Percentiles rank a stretch among this genome's conserved stretches.
Evolutionary conservation across 192 early-diverging fungal genomes (phyloP).

Genomic region (Pecoramyces ruminantium): DNA sequence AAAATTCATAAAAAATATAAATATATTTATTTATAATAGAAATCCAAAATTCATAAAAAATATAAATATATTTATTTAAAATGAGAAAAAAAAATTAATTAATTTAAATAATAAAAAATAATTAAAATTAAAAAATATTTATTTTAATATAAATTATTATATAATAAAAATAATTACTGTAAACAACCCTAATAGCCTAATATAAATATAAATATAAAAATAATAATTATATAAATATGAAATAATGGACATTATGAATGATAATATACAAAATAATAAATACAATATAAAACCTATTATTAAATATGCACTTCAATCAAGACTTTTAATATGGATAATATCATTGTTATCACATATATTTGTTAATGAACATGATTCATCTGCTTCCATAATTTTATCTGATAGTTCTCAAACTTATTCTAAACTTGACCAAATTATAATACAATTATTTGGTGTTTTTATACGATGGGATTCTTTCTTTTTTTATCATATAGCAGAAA

Average conservation of each 20-base stretch:
- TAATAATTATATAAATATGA: not conserved
- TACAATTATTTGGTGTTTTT: conserved; percentile 21
- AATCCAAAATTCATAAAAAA: too few relatives aligned
- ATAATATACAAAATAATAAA: not conserved
- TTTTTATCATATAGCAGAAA: conserved; percentile 57
- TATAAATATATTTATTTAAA: too few relatives aligned
- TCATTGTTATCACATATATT: not conserved
- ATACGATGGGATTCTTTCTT: conserved; percentile 84
- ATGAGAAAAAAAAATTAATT: too few relatives aligned
- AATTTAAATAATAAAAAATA: too few relatives aligned
- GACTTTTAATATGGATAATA: not conserved
- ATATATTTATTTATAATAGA: too few relatives aligned
- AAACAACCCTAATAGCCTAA: too few relatives aligned
- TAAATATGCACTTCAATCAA: not conserved
- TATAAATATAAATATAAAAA: too few relatives aligned
- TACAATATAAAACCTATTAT: not conserved
- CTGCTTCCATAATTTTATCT: not conserved
- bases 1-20: too few relatives aligned
- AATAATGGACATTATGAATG: not conserved
- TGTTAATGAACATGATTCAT: not conserved
- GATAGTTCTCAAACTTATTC: not conserved
- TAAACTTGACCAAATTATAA: not conserved
- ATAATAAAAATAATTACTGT: too few relatives aligned
- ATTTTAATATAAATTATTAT: too few relatives aligned
- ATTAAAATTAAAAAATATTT: too few relatives aligned